A percentile compares a stretch with the other conserved stretches of the same genome.
Evolutionary conservation across 2,329 filamentous ascomycete genomes (phyloP).

Genomic region (Podosphaera fusca): DNA sequence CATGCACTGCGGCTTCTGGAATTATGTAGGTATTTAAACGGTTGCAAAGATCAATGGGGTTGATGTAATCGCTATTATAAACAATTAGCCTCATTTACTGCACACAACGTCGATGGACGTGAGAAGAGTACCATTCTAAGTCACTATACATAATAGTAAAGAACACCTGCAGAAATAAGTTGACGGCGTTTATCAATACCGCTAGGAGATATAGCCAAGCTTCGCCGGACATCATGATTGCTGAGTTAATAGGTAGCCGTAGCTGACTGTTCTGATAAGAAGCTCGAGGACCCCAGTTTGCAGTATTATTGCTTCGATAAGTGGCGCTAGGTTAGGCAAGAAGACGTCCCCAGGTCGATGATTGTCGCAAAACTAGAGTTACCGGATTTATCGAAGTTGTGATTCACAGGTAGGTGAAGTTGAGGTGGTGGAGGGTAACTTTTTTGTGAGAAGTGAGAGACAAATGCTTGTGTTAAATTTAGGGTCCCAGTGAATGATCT

Average conservation of each 20-base stretch:
- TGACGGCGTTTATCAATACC: conserved; percentile 98
- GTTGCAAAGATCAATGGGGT: conserved; percentile 99
- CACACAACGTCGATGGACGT: background rate
- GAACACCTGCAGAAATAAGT: conserved; percentile 98
- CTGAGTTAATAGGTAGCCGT: background rate
- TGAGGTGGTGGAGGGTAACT: no score
- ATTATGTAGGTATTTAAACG: conserved; percentile 99
- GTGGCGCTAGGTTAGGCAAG: no score
- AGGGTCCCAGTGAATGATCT: no score
- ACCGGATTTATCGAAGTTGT: no score
- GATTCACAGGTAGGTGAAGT: no score
- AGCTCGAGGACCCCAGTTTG: no score
- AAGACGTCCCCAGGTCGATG: no score
- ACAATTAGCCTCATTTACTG: conserved; percentile 12
- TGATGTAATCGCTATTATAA: conserved; percentile 75
- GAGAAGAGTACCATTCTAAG: conserved; percentile 71
- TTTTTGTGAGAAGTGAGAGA: no score
- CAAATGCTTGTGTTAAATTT: no score
- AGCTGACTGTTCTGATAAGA: no score
- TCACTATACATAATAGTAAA: conserved; percentile 99
- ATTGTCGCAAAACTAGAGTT: no score
- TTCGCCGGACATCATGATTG: conserved; percentile 69
- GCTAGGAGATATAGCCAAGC: conserved; percentile 95
- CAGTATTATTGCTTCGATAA: no score
- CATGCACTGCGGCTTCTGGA: conserved; percentile 92